Evolutionary conservation across 2,329 filamentous ascomycete genomes (phyloP), one percentile per base, ranked within the genome.

Genomic region (Helicocarpus griseus): DNA sequence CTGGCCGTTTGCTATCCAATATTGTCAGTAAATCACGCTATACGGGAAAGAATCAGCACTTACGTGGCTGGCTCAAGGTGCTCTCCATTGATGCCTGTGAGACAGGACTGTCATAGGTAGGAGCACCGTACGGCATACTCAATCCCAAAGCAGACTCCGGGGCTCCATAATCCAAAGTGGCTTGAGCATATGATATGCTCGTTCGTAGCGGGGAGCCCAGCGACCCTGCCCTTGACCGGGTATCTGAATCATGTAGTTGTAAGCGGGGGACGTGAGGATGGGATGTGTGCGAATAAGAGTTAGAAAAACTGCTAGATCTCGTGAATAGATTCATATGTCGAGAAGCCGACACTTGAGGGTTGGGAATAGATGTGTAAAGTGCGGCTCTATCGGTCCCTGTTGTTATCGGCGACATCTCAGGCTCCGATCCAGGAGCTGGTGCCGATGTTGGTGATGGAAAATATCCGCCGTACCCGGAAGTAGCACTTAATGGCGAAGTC

Each of bases 401-500:
- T 9, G 61, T 61, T 7, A 57, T 51, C 55, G 63, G 44, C 51
- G 56, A 56, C 58, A 57, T 59, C 28, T 65, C 66, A 17, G 61
- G 61, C 41, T 57, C 58, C 40, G 59, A 58, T 44, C 58, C 60
- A 21, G 58, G 49, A 5, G 55, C 59, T 52, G 62, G 56, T 5
- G 51, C 38, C 21, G 52, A 47, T 2, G 31, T 44, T 2, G 39
- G n/a, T 38, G 66, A 62, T 8, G 63, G 57, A 54, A 68, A 66
- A 36, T 67, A 66, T 22, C 65, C 65, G 45, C 64, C 65, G 49
- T 63, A 67, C 14, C 60, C 61, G 2, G 70, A 69, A 5, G 61
- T 55, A 26, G 64, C 63, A 49, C 63, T 69, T 44, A 66, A 57
- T 14, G 69, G 65, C 14, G 68, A 69, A 17, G 68, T 63, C 13